Conservation (phyloP, 2,329 filamentous ascomycete genomes). For the Ceratocystis smalleyi region DNA sequence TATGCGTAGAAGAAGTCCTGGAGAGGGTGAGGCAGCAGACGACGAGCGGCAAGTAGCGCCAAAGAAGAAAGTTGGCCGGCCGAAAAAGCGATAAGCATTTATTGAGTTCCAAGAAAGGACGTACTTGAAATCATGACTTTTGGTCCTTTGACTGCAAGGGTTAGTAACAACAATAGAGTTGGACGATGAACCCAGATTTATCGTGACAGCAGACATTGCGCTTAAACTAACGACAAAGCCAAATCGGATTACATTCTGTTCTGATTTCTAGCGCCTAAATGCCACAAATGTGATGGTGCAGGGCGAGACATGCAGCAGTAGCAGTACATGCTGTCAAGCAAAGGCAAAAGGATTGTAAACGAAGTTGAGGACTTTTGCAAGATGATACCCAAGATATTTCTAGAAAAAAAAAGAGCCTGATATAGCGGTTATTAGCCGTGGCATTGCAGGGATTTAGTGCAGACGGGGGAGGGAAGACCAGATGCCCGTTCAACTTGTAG, state of each 20-base stretch:
- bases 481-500: neutral
- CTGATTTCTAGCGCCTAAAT: neutral
- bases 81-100: conserved; percentile 27
- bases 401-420: neutral
- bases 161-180: neutral
- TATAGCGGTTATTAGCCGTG: neutral
- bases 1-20: conserved; percentile 72
- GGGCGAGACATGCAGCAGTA: neutral
- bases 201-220: neutral
- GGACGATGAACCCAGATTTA: neutral
- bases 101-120: neutral
- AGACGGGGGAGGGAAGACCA: neutral
- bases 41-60: conserved; percentile 24
- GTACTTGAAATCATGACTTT: neutral
- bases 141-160: neutral
- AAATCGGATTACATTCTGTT: neutral
- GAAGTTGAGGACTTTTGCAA: neutral
- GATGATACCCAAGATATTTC: neutral
- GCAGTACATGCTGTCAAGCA: neutral
- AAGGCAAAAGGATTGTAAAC: neutral
- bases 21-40: conserved; percentile 50
- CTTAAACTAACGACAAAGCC: neutral
- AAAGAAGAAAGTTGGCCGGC: conserved; percentile 32
- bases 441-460: neutral
- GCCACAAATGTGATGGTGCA: neutral